phyloP scores from a whole-genome alignment of 345 rosid species.

The Carallia brachiata region DNA sequence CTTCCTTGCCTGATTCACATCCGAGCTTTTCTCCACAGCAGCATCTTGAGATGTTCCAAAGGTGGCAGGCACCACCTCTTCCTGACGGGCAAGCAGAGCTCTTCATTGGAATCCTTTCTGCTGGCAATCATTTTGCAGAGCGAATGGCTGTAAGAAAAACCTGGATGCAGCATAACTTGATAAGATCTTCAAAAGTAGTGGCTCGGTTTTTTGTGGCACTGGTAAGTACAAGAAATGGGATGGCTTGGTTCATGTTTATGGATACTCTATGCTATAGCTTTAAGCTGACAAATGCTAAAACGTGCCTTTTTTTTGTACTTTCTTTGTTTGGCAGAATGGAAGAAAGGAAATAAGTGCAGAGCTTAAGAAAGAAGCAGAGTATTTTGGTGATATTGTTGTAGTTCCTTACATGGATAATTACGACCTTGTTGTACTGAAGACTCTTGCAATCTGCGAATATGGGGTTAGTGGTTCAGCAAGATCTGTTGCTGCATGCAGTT shows the following conservation, averaged over 20 bases:
- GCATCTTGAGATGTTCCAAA: slow-evolving; percentile 71
- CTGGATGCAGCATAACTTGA: slow-evolving; percentile 87
- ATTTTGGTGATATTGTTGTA: slow-evolving; percentile 76
- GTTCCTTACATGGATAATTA: slow-evolving; percentile 95
- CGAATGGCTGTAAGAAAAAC: slow-evolving; percentile 93
- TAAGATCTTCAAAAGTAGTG: slow-evolving; percentile 70
- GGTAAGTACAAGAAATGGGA: slow-evolving; percentile 37
- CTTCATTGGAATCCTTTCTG: slow-evolving; percentile 84
- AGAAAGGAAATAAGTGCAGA: slow-evolving; percentile 64
- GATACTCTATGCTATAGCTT: background rate
- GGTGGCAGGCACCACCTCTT: slow-evolving; percentile 79
- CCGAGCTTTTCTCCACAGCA: slow-evolving; percentile 84
- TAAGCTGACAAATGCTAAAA: background rate
- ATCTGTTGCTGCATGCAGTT: background rate
- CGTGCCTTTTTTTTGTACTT: background rate
- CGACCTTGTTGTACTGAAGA: slow-evolving; percentile 90
- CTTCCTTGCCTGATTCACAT: slow-evolving; percentile 77
- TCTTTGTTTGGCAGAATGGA: slow-evolving; percentile 15
- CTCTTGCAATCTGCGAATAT: slow-evolving; percentile 92
- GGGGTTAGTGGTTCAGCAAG: slow-evolving; percentile 58
- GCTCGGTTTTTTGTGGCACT: slow-evolving; percentile 94
- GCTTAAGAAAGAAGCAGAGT: slow-evolving; percentile 87
- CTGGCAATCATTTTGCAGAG: slow-evolving; percentile 90
- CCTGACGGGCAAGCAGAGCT: slow-evolving; percentile 58
- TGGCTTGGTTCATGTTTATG: background rate